A percentile compares a stretch with the other conserved stretches of the same genome.
phyloP scores from a whole-genome alignment of 352 stramenopile species.

The Phytophthora kernoviae region DNA sequence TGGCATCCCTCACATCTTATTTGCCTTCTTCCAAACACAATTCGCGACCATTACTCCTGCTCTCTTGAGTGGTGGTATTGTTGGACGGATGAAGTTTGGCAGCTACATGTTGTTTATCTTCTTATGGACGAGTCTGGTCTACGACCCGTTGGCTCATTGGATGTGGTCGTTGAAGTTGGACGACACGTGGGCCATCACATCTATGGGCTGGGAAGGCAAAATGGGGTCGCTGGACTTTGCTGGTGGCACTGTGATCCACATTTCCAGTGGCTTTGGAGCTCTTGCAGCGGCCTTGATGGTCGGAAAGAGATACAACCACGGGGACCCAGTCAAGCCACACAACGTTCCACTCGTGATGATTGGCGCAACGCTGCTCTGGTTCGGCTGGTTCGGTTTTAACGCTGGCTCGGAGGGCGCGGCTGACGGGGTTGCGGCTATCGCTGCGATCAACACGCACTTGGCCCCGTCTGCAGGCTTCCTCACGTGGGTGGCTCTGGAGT shows the following conservation, averaged over 20 bases:
- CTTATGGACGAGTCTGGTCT: conserved; percentile 84
- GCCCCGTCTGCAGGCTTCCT: conserved; percentile 66
- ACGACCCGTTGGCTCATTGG: conserved; percentile 85
- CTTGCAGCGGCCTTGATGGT: conserved; percentile 76
- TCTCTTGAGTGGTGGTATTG: conserved; percentile 74
- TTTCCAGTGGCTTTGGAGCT: conserved; percentile 78
- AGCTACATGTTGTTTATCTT: conserved; percentile 77
- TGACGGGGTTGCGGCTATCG: conserved; percentile 66
- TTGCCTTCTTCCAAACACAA: conserved; percentile 84
- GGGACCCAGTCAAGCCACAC: conserved; percentile 73
- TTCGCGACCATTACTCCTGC: conserved; percentile 85
- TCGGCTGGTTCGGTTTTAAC: conserved; percentile 90
- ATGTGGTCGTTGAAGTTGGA: conserved; percentile 83
- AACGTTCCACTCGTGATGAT: conserved; percentile 89
- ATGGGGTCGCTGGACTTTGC: conserved; percentile 84
- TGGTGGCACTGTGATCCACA: conserved; percentile 85
- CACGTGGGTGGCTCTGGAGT: conserved; percentile 71
- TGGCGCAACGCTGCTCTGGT: conserved; percentile 76
- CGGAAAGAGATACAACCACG: conserved; percentile 76
- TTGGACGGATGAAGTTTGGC: conserved; percentile 86
- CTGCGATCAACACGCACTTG: conserved; percentile 79
- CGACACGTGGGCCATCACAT: conserved; percentile 40
- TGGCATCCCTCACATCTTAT: conserved; percentile 71
- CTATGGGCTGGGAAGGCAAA: conserved; percentile 69
- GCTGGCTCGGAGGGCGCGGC: conserved; percentile 64